Percentiles rank a stretch among this genome's conserved stretches.
phyloP scores from a whole-genome alignment of 768 basidiomycete species.

The Phlebiopsis flavidoalba region DNA sequence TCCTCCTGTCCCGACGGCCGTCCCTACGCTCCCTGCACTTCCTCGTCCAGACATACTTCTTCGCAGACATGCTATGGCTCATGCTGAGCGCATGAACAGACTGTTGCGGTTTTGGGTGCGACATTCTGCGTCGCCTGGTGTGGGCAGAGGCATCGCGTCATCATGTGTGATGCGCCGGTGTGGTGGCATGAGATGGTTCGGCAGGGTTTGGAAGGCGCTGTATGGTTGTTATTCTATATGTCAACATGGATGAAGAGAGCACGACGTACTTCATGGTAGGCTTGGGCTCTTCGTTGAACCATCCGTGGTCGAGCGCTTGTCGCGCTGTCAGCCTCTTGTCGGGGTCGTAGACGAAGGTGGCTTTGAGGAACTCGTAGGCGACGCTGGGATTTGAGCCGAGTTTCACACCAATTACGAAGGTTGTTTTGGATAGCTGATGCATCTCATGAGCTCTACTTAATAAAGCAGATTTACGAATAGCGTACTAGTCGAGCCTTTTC shows the following conservation, averaged over 20 bases:
- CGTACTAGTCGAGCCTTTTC: conserved; percentile 71
- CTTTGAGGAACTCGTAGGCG: conserved; percentile 80
- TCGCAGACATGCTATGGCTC: conserved; percentile 21
- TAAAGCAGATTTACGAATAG: conserved; percentile 9
- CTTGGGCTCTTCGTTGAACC: conserved; percentile 89
- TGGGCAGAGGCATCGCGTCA: conserved; percentile 74
- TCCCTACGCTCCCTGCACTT: not conserved
- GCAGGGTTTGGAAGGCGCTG: conserved; percentile 72
- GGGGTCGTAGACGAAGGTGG: conserved; percentile 89
- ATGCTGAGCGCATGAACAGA: conserved; percentile 31
- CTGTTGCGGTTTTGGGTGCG: conserved; percentile 36
- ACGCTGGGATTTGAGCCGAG: conserved; percentile 51
- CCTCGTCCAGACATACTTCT: conserved; percentile 7
- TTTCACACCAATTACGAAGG: conserved; percentile 71
- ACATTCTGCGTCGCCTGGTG: conserved; percentile 30
- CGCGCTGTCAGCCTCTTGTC: conserved; percentile 78
- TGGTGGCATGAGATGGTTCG: conserved; percentile 69
- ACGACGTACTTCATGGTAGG: conserved; percentile 77
- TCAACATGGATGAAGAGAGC: not conserved
- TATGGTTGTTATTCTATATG: not conserved
- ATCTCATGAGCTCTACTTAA: conserved; percentile 5
- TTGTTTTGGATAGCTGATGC: conserved; percentile 49
- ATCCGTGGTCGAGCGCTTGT: conserved; percentile 77
- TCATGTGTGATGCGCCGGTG: conserved; percentile 88
- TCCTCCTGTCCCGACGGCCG: conserved; percentile 33